phyloP scores from a whole-genome alignment of 1,284 basidiomycete species.

The Ganoderma lingzhi region DNA sequence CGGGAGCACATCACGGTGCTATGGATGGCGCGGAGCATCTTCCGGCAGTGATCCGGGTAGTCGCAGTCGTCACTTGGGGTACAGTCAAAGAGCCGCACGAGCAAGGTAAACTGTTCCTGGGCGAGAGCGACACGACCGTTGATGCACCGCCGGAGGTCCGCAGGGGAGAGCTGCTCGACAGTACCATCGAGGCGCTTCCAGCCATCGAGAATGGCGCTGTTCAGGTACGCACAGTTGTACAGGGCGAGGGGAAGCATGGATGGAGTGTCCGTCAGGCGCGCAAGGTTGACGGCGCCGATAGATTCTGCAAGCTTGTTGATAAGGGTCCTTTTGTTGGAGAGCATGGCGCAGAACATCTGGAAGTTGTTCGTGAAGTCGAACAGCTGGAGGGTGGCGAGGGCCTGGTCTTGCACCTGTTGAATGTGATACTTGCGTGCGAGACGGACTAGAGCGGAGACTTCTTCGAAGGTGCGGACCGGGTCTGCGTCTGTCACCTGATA shows the following conservation, averaged over 20 bases:
- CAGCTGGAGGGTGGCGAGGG: neutral
- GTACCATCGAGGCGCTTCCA: conserved; percentile 14
- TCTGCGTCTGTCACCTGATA: neutral
- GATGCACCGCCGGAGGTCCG: conserved; percentile 4
- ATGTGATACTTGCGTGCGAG: neutral
- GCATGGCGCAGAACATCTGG: too few species aligned
- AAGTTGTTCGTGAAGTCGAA: too few species aligned
- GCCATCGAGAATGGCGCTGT: neutral
- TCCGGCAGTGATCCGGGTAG: too few species aligned
- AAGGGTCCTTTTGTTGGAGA: too few species aligned
- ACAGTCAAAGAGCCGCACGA: too few species aligned
- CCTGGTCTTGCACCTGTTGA: neutral
- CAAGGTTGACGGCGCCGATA: conserved; percentile 15
- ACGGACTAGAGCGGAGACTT: neutral
- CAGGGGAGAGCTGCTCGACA: neutral
- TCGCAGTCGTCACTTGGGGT: neutral
- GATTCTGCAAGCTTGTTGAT: too few species aligned
- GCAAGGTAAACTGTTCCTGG: too few species aligned
- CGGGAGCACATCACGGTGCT: too few species aligned
- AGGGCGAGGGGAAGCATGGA: too few species aligned
- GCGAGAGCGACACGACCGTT: neutral
- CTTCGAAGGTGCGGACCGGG: neutral
- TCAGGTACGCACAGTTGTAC: too few species aligned
- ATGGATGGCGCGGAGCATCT: too few species aligned
- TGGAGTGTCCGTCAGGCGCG: conserved; percentile 9